phyloP scores from a whole-genome alignment of 106 monocot species.

The Platanthera guangdongensis region DNA sequence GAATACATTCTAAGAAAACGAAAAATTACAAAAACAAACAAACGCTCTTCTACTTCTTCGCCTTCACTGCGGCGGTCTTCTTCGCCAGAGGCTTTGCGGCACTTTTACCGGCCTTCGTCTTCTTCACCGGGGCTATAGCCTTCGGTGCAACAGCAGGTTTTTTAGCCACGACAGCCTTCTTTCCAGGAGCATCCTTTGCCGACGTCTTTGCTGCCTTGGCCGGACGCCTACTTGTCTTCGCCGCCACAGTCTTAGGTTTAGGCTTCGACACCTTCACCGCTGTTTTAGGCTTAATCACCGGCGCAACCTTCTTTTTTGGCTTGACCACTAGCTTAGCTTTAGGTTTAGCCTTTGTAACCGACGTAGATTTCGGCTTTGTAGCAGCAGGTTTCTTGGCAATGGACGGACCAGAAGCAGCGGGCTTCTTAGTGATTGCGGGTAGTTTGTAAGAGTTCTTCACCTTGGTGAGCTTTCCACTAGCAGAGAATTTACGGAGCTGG shows the following conservation, averaged over 20 bases:
- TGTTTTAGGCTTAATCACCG: background rate
- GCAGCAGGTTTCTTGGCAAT: background rate
- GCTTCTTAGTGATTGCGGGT: background rate
- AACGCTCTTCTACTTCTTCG: background rate
- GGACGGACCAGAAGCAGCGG: background rate
- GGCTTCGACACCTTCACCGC: background rate
- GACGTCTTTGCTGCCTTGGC: slow-evolving; percentile 8
- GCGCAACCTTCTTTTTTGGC: background rate
- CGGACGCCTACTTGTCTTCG: background rate
- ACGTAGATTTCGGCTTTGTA: background rate
- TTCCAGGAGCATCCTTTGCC: slow-evolving; percentile 1
- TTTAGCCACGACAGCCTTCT: background rate
- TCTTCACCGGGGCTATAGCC: no score
- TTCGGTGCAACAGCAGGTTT: background rate
- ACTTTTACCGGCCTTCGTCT: background rate
- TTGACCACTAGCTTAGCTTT: background rate
- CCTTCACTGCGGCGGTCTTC: background rate
- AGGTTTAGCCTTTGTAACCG: background rate
- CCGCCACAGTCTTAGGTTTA: slow-evolving; percentile 3
- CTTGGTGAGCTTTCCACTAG: slow-evolving; percentile 64
- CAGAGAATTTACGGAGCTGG: slow-evolving; percentile 53
- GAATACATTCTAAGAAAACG: background rate
- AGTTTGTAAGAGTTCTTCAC: slow-evolving; percentile 80
- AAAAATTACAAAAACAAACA: background rate
- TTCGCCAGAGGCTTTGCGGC: background rate